phyloP scores from a whole-genome alignment of 2,329 filamentous ascomycete species.

The Fusarium sp. region DNA sequence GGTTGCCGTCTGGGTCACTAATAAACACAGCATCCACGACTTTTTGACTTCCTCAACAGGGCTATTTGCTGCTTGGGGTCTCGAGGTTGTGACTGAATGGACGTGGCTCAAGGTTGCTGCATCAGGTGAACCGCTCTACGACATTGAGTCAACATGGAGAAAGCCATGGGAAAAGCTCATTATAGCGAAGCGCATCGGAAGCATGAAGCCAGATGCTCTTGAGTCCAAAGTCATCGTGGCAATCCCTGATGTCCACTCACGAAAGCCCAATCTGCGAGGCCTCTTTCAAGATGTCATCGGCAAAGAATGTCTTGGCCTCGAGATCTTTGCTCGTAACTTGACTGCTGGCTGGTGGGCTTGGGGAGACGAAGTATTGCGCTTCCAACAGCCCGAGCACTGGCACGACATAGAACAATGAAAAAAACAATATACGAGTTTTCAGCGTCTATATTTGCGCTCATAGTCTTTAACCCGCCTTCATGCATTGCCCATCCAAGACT shows the following conservation, averaged over 20 bases:
- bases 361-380: slow-evolving; percentile 78
- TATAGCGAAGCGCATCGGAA: slow-evolving; percentile 61
- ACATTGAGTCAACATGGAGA: slow-evolving; percentile 69
- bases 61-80: slow-evolving; percentile 73
- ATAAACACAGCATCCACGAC: slow-evolving; percentile 68
- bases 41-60: slow-evolving; percentile 62
- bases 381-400: slow-evolving; percentile 70
- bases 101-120: slow-evolving; percentile 80
- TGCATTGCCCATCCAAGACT: slow-evolving; percentile 36
- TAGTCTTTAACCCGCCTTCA: slow-evolving; percentile 36
- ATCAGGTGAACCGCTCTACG: slow-evolving; percentile 70
- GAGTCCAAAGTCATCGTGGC: slow-evolving; percentile 68
- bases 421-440: slow-evolving; percentile 18
- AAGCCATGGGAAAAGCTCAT: slow-evolving; percentile 82
- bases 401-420: slow-evolving; percentile 18
- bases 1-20: slow-evolving; percentile 82
- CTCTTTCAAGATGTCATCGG: slow-evolving; percentile 67
- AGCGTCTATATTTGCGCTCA: slow-evolving; percentile 39
- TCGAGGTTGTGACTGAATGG: slow-evolving; percentile 76
- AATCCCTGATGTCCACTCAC: slow-evolving; percentile 80
- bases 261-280: slow-evolving; percentile 76
- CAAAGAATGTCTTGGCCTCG: slow-evolving; percentile 66
- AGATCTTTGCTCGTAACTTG: slow-evolving; percentile 79
- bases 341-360: slow-evolving; percentile 82
- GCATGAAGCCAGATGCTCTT: slow-evolving; percentile 35